Conservation (phyloP, 306 rosid species). For the Castanea mollissima region DNA sequence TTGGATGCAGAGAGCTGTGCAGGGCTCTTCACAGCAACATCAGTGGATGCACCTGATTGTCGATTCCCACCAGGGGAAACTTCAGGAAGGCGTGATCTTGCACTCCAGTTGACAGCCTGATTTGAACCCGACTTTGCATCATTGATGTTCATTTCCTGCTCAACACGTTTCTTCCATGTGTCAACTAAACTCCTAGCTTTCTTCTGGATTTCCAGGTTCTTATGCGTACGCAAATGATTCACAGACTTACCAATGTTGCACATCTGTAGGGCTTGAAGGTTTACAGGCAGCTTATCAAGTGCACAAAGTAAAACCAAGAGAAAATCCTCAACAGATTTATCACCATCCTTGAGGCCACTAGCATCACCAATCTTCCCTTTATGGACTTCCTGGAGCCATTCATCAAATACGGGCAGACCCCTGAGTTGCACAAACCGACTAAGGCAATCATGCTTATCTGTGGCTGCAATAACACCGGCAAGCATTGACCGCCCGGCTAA, state of each 20-base stretch:
- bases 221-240: constrained; percentile 71
- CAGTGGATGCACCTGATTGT: constrained; percentile 52
- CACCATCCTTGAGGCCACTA: constrained; percentile 50
- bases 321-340: constrained; percentile 81
- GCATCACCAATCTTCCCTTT: constrained; percentile 74
- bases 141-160: constrained; percentile 78
- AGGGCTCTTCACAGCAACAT: constrained; percentile 56
- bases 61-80: constrained; percentile 63
- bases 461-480: constrained; percentile 72
- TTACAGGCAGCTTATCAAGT: constrained; percentile 85
- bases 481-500: constrained; percentile 68
- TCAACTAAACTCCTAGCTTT: constrained; percentile 84
- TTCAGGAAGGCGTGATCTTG: constrained; percentile 50
- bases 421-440: constrained; percentile 61
- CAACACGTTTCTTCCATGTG: constrained; percentile 92
- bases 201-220: constrained; percentile 83
- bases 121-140: constrained; percentile 61
- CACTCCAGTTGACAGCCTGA: constrained; percentile 62
- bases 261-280: constrained; percentile 74
- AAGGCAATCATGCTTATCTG: constrained; percentile 77
- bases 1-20: constrained; percentile 49
- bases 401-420: constrained; percentile 80
- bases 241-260: constrained; percentile 93
- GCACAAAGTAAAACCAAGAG: constrained; percentile 81
- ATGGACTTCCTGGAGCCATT: constrained; percentile 93